Evolutionary conservation across 202 grass and related monocot species (phyloP).

Genomic region (Schoenoplectus tabernaemontani): DNA sequence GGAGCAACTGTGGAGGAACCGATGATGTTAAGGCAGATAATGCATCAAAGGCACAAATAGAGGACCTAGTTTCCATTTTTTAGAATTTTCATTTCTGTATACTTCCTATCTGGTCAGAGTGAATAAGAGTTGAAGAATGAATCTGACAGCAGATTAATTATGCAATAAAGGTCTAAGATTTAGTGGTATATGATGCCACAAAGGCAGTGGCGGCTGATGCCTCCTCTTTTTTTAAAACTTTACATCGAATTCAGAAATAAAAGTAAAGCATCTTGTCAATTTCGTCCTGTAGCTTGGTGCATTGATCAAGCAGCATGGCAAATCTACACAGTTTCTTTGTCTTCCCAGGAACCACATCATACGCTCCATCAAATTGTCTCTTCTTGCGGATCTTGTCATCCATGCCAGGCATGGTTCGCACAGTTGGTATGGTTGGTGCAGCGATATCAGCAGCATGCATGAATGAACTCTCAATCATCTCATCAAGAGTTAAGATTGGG

Average conservation of each 20-base stretch:
- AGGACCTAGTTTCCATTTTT: no score
- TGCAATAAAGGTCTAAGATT: no score
- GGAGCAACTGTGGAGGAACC: no score
- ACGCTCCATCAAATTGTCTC: neutral
- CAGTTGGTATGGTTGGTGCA: neutral
- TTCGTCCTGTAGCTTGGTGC: constrained; percentile 40
- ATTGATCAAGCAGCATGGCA: constrained; percentile 28
- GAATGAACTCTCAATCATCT: constrained; percentile 50
- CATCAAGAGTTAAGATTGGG: constrained; percentile 35
- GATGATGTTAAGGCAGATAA: no score
- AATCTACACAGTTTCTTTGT: constrained; percentile 31
- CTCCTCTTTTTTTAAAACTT: no score
- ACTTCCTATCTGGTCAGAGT: no score
- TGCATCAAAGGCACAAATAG: no score
- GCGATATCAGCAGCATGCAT: constrained; percentile 11
- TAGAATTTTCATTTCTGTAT: no score
- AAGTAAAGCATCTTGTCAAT: constrained; percentile 50
- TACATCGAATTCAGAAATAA: constrained; percentile 65
- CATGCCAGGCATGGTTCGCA: neutral
- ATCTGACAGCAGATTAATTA: no score
- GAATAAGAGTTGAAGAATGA: no score
- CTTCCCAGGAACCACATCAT: neutral
- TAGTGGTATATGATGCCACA: no score
- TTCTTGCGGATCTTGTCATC: constrained; percentile 19
- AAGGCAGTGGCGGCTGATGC: no score